Percentiles rank a stretch among this genome's conserved stretches.
Evolutionary conservation across 176 grass and related monocot genomes (phyloP).

Genomic region (Dendrocalamus sinicus): DNA sequence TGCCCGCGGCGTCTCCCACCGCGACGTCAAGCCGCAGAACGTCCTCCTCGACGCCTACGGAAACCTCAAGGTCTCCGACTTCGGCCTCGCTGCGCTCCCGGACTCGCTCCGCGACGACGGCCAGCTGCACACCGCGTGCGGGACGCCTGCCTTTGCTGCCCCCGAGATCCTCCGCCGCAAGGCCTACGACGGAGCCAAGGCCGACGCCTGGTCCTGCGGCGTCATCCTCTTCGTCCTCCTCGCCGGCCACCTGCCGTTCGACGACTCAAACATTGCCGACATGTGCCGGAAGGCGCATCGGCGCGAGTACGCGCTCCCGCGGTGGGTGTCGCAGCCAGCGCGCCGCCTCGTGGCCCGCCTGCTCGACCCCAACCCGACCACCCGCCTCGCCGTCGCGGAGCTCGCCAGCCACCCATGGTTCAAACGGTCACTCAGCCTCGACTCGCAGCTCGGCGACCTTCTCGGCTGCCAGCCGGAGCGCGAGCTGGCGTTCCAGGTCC

Average conservation of each 20-base stretch:
- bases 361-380: conserved; percentile 86
- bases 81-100: conserved; percentile 86
- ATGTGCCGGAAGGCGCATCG: conserved; percentile 75
- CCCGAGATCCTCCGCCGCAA: conserved; percentile 79
- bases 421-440: conserved; percentile 84
- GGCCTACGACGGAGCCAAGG: conserved; percentile 83
- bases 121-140: conserved; percentile 73
- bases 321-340: conserved; percentile 64
- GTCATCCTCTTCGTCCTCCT: conserved; percentile 95
- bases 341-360: conserved; percentile 64
- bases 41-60: conserved; percentile 73
- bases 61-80: conserved; percentile 88
- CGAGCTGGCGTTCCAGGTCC: conserved; percentile 48
- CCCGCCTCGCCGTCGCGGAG: conserved; percentile 63
- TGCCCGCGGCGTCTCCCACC: conserved; percentile 80
- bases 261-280: conserved; percentile 76
- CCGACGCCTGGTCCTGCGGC: conserved; percentile 95
- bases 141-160: conserved; percentile 78
- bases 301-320: conserved; percentile 69
- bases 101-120: conserved; percentile 75
- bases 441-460: conserved; percentile 73
- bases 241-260: conserved; percentile 78
- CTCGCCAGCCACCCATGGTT: conserved; percentile 79
- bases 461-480: conserved; percentile 43
- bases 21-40: conserved; percentile 97